phyloP scores from a whole-genome alignment of 179 eudicot species.

The Actinidia arguta region DNA sequence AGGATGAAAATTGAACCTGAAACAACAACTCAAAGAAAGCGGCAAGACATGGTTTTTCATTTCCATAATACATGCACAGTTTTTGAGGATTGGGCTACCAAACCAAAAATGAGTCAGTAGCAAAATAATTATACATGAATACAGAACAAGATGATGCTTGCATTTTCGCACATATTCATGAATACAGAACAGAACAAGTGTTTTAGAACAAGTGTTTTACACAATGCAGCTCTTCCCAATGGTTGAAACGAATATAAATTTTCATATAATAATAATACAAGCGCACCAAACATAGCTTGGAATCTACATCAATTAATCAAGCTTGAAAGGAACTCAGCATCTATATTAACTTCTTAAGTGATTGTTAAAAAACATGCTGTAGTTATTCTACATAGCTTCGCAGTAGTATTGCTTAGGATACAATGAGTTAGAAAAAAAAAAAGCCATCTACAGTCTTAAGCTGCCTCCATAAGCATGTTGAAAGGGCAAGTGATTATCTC shows the following conservation, averaged over 20 bases:
- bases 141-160: no score
- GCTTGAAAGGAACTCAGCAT: not conserved
- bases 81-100: no score
- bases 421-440: not conserved
- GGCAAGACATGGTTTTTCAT: no score
- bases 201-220: not conserved
- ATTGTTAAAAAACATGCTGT: not conserved
- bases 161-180: no score
- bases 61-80: no score
- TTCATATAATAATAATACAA: no score
- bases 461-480: not conserved
- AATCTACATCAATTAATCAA: not conserved
- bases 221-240: not conserved
- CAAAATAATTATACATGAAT: no score
- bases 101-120: no score
- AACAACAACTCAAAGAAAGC: no score
- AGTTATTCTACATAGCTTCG: not conserved
- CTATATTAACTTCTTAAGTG: not conserved
- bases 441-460: not conserved
- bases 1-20: no score
- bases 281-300: not conserved
- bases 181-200: no score
- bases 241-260: not conserved
- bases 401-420: not conserved
- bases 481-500: conserved; percentile 1